These are phyloP conservation scores for Magnolia officinalis DNA, from an alignment of 164 flowering plant genomes.

Conservation along the genomic window DNA sequence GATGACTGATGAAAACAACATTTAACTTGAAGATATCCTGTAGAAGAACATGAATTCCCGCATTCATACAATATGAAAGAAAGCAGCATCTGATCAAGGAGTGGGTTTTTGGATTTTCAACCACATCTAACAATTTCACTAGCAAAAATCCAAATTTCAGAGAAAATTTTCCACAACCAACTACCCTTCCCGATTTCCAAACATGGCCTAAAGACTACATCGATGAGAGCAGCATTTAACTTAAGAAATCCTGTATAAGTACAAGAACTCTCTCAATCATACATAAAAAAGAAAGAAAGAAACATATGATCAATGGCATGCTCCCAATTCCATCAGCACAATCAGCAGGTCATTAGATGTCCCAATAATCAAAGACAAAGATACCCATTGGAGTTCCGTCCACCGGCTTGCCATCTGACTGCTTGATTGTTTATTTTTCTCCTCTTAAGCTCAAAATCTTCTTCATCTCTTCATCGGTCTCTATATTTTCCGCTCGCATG, in stretches of 20 bases:
- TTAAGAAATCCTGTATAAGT: background rate
- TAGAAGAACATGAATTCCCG: background rate
- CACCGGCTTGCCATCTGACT: background rate
- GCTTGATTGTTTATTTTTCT: background rate
- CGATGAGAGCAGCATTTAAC: background rate
- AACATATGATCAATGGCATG: background rate
- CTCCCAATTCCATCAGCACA: background rate
- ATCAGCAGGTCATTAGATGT: background rate
- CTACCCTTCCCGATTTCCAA: background rate
- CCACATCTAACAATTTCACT: too few species aligned
- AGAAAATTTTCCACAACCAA: too few species aligned
- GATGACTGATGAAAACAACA: background rate
- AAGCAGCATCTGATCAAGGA: background rate
- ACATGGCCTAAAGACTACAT: background rate
- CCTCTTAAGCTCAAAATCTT: constrained; percentile 6
- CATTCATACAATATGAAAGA: background rate
- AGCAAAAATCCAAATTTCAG: too few species aligned
- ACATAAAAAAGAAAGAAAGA: background rate
- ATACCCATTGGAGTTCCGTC: background rate
- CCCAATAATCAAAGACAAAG: background rate
- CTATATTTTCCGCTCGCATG: constrained; percentile 14
- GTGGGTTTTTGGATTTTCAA: too few species aligned
- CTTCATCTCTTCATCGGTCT: constrained; percentile 11
- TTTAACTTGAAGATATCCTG: background rate
- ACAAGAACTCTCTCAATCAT: background rate